phyloP scores from a whole-genome alignment of 768 basidiomycete species.

The Lactarius quietus region DNA sequence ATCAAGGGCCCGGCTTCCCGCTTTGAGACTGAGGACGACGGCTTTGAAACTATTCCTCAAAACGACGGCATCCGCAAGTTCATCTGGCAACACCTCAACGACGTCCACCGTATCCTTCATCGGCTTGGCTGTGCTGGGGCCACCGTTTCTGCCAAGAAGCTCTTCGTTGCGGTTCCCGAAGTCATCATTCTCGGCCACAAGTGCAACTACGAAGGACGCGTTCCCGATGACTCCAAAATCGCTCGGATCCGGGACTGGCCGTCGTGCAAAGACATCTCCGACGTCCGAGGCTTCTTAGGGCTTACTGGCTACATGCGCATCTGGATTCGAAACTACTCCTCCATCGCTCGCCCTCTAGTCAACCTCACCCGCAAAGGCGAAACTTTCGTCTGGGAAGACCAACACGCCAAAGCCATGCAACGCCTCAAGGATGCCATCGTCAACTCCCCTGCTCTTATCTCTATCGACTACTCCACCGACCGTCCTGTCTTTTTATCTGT shows the following conservation, averaged over 20 bases:
- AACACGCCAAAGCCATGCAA: too few relatives aligned
- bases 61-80: neutral
- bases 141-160: neutral
- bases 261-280: conserved; percentile 20
- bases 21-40: neutral
- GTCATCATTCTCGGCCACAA: conserved; percentile 37
- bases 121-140: neutral
- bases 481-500: too few relatives aligned
- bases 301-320: too few relatives aligned
- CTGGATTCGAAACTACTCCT: too few relatives aligned
- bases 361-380: too few relatives aligned
- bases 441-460: too few relatives aligned
- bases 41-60: neutral
- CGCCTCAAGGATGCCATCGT: too few relatives aligned
- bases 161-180: conserved; percentile 16
- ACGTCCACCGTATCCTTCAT: neutral
- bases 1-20: too few relatives aligned
- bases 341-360: too few relatives aligned
- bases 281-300: conserved; percentile 32
- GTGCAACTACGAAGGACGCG: conserved; percentile 36
- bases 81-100: neutral
- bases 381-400: too few relatives aligned
- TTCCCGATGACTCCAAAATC: conserved; percentile 30
- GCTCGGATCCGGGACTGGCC: conserved; percentile 32
- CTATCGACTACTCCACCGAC: too few relatives aligned